phyloP scores from a whole-genome alignment of 208 protist genomes.

The Leishmania mexicana region DNA sequence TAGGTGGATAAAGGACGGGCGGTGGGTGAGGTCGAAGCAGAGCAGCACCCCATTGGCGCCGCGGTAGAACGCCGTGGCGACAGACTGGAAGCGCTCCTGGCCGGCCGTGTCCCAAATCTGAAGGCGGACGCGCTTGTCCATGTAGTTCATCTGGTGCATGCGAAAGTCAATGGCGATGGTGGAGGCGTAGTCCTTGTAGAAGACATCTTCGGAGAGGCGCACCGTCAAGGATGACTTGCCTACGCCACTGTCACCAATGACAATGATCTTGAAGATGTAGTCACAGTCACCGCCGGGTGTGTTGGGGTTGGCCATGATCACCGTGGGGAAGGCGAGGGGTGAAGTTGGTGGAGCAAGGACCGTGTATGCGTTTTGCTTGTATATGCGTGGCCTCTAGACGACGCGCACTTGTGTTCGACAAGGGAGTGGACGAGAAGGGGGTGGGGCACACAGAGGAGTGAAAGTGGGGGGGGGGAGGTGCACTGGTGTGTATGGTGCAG shows the following conservation, averaged over 20 bases:
- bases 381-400: not conserved
- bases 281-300: conserved; percentile 87
- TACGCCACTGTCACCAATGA: conserved; percentile 93
- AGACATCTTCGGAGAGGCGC: conserved; percentile 92
- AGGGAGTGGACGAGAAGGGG: not conserved
- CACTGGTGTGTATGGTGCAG: not conserved
- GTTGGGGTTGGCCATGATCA: conserved; percentile 25
- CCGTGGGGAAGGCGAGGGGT: not conserved
- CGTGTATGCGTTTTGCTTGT: not conserved
- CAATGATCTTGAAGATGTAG: conserved; percentile 96
- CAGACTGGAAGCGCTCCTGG: conserved; percentile 92
- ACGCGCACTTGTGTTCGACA: not conserved
- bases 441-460: not conserved
- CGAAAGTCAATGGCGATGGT: conserved; percentile 93
- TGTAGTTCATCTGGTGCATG: conserved; percentile 91
- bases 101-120: conserved; percentile 94
- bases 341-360: not conserved
- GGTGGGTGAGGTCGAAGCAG: conserved; percentile 98
- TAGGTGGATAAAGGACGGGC: conserved; percentile 95
- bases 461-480: not conserved
- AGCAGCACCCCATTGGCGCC: conserved; percentile 94
- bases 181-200: conserved; percentile 89
- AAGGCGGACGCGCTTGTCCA: conserved; percentile 90
- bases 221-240: conserved; percentile 92
- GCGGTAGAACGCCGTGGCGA: conserved; percentile 94